Evolutionary conservation across 768 basidiomycete genomes (phyloP).

Genomic region (Pleurotus tuber-regium): DNA sequence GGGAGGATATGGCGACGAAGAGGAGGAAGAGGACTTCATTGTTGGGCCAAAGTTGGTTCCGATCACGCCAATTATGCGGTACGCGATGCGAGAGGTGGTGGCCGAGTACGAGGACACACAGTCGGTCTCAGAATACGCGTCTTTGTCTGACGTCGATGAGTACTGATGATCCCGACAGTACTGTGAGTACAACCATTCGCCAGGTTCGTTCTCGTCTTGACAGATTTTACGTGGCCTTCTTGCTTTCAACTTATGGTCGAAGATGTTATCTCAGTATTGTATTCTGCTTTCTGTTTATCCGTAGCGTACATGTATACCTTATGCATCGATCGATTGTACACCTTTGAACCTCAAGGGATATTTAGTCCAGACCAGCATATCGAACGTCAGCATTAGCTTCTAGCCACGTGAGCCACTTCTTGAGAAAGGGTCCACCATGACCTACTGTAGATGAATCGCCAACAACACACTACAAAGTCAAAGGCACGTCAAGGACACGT

Average conservation of each 20-base stretch:
- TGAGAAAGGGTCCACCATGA: conserved; percentile 82
- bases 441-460: conserved; percentile 92
- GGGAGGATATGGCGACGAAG: conserved; percentile 41
- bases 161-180: conserved; percentile 36
- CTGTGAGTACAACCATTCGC: background rate
- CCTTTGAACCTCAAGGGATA: background rate
- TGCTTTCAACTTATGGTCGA: background rate
- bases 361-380: conserved; percentile 68
- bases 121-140: conserved; percentile 77
- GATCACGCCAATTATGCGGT: conserved; percentile 78
- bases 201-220: too few species aligned
- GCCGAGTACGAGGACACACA: conserved; percentile 78
- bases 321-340: too few species aligned
- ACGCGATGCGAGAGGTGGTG: conserved; percentile 81
- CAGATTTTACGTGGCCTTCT: too few species aligned
- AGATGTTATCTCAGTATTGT: conserved; percentile 1
- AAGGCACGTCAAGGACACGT: background rate
- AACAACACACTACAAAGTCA: conserved; percentile 69
- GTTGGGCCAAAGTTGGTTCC: conserved; percentile 77
- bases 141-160: conserved; percentile 75
- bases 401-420: conserved; percentile 89
- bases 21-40: conserved; percentile 53
- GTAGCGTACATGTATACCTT: background rate
- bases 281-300: background rate
- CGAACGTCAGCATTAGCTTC: conserved; percentile 89